A percentile compares a stretch with the other conserved stretches of the same genome.
phyloP scores from a whole-genome alignment of 73 alveolate genomes.

The Paramecium sexaurelia region DNA sequence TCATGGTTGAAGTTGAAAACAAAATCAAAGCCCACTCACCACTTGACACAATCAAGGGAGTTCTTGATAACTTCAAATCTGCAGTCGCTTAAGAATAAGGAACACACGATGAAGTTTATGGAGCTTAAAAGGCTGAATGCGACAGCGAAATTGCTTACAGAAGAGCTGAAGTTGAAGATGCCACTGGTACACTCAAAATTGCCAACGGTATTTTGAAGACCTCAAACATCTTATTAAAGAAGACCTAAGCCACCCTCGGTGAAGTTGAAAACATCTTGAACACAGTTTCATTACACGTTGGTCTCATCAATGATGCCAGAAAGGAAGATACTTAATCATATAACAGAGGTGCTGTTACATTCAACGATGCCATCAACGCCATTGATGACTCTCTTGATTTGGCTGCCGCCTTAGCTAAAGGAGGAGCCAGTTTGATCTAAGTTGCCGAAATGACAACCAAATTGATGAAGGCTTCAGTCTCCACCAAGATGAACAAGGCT shows the following conservation, averaged over 20 bases:
- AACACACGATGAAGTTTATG: conserved; percentile 54
- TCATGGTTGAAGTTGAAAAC: conserved; percentile 59
- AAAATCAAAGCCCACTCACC: conserved; percentile 32
- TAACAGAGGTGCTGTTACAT: conserved; percentile 57
- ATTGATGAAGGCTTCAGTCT: neutral
- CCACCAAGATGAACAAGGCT: conserved; percentile 46
- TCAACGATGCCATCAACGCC: conserved; percentile 62
- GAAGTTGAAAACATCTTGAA: conserved; percentile 29
- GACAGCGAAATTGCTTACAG: conserved; percentile 53
- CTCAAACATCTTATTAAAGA: conserved; percentile 18
- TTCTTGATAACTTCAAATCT: conserved; percentile 24
- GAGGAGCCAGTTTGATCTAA: conserved; percentile 37
- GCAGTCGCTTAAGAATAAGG: conserved; percentile 54
- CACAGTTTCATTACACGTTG: conserved; percentile 23
- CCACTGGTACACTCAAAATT: neutral
- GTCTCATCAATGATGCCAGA: conserved; percentile 51
- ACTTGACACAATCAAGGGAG: conserved; percentile 60
- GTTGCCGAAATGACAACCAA: conserved; percentile 42
- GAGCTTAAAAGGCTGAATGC: conserved; percentile 45
- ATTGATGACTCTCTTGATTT: conserved; percentile 56
- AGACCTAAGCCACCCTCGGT: conserved; percentile 60
- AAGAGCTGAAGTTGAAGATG: conserved; percentile 55
- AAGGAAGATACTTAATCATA: conserved; percentile 44
- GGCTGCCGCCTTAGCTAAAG: conserved; percentile 21
- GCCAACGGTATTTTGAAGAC: conserved; percentile 64